Evolutionary conservation across 495 filamentous ascomycete genomes (phyloP), one percentile per base, ranked within the genome.

Genomic region (Penicillium diatomitis): DNA sequence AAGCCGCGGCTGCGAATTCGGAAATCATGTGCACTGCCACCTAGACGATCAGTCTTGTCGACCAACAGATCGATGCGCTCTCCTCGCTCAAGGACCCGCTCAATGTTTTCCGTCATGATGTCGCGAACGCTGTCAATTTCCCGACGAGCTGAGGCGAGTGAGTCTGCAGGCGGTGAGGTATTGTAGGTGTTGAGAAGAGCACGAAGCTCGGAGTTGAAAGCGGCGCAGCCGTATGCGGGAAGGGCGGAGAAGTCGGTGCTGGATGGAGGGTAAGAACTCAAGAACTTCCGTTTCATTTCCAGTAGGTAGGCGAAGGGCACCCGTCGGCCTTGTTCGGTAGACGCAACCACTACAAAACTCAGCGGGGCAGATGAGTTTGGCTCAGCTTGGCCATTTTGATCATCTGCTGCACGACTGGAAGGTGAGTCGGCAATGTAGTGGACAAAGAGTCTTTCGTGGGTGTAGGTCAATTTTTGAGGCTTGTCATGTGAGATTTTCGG

Each of bases 71-170:
- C 90, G 56, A 99, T 96, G 55, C 90, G 76, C 76, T 96, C 92
- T 11, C 92, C 92, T 3, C 92, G 73, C 78, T 99, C 92, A 41
- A 99, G 65, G 57, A 99, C 80, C 47, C 90, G 76, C 79, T 99
- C 92, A 56, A 99, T 99, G 68, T 97, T 99, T 72, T 94, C 82
- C 46, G 90, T 96, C 92, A 99, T 99, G 62, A 99, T 95, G 32
- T 90, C 89, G 40, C 85, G 74, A 38, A 95, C 92, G 53, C 86
- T 88, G 48, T 95, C 90, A 56, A 99, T 96, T 72, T 97, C 94
- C 30, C 77, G 72, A 62, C 86, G 84, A 32, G 84, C 90, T 46
- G 85, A 90, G 35, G 76, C 72, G 12, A 98, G 81, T 46, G 92
- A 90, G 70, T 97, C 94, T 38, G 89, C 74, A 55, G 85, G 78